Conservation (phyloP, 116 monocot species). For the Cymodocea nodosa region DNA sequence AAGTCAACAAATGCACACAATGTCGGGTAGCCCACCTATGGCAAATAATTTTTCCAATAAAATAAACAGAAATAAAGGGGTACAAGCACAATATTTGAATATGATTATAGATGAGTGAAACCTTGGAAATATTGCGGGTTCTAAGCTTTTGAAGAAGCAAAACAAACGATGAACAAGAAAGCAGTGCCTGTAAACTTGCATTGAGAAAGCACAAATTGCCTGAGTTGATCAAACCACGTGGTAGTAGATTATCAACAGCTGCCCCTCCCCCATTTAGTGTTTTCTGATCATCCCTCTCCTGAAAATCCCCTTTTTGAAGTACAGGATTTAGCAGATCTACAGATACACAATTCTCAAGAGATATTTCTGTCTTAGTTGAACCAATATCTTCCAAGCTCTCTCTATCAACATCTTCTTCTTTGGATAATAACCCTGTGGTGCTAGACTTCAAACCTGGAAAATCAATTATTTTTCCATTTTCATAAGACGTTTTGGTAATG, state of each 20-base stretch:
- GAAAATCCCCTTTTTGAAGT: slow-evolving; percentile 4
- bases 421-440: background rate
- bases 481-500: slow-evolving; percentile 3
- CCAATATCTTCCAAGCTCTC: slow-evolving; percentile 3
- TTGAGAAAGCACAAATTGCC: slow-evolving; percentile 98
- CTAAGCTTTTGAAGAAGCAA: slow-evolving; percentile 54
- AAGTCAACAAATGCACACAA: slow-evolving; percentile 73
- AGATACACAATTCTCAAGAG: slow-evolving; percentile 2
- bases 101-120: slow-evolving; percentile 12
- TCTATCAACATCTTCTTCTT: background rate
- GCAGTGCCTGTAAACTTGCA: slow-evolving; percentile 79
- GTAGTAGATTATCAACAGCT: slow-evolving; percentile 28
- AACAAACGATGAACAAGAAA: slow-evolving; percentile 81
- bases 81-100: background rate
- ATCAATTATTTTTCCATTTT: slow-evolving; percentile 7
- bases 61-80: slow-evolving; percentile 4
- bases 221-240: slow-evolving; percentile 72
- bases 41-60: background rate
- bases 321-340: background rate
- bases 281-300: slow-evolving; percentile 12
- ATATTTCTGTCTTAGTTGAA: slow-evolving; percentile 1
- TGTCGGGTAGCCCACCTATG: slow-evolving; percentile 56
- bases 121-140: slow-evolving; percentile 50
- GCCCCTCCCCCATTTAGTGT: slow-evolving; percentile 12
- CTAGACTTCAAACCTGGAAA: background rate